A percentile compares a stretch with the other conserved stretches of the same genome.
Evolutionary conservation across 139 green algal species (phyloP).

Genomic region (Haematococcus sp.): DNA sequence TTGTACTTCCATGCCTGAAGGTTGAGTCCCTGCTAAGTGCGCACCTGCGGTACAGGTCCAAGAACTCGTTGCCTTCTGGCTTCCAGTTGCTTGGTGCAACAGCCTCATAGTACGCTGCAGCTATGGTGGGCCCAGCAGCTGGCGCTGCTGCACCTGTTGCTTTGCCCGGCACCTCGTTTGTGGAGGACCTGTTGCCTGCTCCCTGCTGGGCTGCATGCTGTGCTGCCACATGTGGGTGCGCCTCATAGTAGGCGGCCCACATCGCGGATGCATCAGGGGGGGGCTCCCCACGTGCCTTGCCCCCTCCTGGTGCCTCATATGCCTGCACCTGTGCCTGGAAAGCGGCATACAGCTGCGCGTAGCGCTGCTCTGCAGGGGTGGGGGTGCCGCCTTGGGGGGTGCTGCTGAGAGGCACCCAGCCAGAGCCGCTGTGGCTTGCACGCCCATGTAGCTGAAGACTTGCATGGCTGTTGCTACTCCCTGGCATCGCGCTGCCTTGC

Average conservation of each 20-base stretch:
- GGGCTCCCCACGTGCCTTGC: neutral
- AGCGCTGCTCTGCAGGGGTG: neutral
- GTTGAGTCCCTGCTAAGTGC: too few relatives aligned
- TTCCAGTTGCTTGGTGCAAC: constrained; percentile 36
- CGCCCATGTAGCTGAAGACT: neutral
- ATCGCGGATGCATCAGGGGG: constrained; percentile 1
- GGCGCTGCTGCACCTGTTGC: neutral
- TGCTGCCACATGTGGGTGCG: neutral
- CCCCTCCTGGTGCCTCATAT: neutral
- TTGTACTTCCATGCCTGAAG: too few relatives aligned
- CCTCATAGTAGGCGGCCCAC: constrained; percentile 5
- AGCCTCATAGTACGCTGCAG: constrained; percentile 29
- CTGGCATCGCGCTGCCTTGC: neutral
- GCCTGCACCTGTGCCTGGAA: constrained; percentile 1
- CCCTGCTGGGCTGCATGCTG: neutral
- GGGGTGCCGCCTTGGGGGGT: too few relatives aligned
- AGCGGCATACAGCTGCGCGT: neutral
- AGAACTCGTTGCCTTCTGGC: constrained; percentile 15
- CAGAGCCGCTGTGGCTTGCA: neutral
- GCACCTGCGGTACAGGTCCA: constrained; percentile 28
- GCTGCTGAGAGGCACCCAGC: neutral
- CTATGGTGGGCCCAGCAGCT: too few relatives aligned
- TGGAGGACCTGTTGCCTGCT: neutral
- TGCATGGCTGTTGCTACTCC: too few relatives aligned
- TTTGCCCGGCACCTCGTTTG: neutral